phyloP scores from a whole-genome alignment of 805 yeast genomes.

The Yarrowia keelungensis region DNA sequence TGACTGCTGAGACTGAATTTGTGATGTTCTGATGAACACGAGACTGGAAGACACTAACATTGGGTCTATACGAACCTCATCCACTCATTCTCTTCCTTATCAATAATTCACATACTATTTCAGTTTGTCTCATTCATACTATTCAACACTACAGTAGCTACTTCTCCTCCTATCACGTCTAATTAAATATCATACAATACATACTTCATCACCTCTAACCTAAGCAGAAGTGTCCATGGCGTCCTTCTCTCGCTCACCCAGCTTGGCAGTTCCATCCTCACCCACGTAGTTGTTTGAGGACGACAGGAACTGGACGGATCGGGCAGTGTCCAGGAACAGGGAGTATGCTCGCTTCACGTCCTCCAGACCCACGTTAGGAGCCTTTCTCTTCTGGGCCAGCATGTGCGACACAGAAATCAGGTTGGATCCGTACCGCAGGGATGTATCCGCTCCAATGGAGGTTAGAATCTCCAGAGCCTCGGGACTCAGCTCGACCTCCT shows the following conservation, averaged over 20 bases:
- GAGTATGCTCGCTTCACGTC: constrained; percentile 89
- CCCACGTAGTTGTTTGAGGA: constrained; percentile 75
- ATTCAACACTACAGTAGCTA: too few species aligned
- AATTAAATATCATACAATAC: constrained; percentile 1
- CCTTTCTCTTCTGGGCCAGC: constrained; percentile 81
- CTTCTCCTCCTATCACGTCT: too few species aligned
- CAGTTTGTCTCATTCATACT: too few species aligned
- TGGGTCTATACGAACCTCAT: too few species aligned
- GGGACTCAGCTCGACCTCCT: constrained; percentile 80
- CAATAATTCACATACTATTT: too few species aligned
- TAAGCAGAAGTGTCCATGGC: constrained; percentile 51
- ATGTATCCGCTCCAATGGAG: constrained; percentile 86
- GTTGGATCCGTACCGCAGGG: constrained; percentile 91
- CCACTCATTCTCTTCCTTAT: too few species aligned
- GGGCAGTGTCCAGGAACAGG: constrained; percentile 83
- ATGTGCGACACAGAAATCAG: constrained; percentile 89
- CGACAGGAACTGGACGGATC: constrained; percentile 86
- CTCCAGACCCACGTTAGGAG: constrained; percentile 68
- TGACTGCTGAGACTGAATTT: too few species aligned
- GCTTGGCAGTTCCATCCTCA: constrained; percentile 74
- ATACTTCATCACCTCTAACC: neutral
- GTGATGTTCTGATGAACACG: too few species aligned
- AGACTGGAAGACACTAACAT: too few species aligned
- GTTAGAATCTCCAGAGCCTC: constrained; percentile 90
- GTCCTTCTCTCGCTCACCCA: constrained; percentile 51